A percentile compares a stretch with the other conserved stretches of the same genome.
These are phyloP conservation scores for Candida dajiaensis DNA, from an alignment of 805 yeast species.

Conservation along the genomic window DNA sequence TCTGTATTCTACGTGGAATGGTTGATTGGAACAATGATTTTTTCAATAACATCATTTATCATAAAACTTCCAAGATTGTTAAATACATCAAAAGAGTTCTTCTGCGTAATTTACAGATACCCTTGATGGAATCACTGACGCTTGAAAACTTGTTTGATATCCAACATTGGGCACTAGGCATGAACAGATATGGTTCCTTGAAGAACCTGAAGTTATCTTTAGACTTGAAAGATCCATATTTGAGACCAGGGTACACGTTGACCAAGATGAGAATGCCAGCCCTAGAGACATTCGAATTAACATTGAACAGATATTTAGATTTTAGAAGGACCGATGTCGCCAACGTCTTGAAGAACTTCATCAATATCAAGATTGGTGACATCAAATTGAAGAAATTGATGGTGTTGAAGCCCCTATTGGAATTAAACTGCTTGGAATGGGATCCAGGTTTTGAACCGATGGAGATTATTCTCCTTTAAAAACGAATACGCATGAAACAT, in stretches of 20 bases:
- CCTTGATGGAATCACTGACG: background rate
- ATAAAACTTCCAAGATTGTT: background rate
- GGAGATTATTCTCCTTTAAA: background rate
- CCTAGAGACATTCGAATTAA: background rate
- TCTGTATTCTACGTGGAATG: background rate
- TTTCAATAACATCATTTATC: background rate
- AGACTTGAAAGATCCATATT: background rate
- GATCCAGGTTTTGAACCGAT: background rate
- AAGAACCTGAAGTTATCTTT: background rate
- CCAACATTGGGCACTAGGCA: background rate
- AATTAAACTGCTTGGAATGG: background rate
- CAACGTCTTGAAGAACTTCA: background rate
- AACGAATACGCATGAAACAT: background rate
- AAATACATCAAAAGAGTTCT: background rate
- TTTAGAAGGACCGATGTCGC: background rate
- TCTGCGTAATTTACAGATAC: background rate
- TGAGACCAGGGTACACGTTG: background rate
- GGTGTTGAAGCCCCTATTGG: background rate
- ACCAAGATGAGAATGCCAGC: background rate
- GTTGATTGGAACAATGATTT: background rate
- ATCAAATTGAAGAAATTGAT: background rate
- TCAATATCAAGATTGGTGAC: background rate
- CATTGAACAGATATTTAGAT: background rate
- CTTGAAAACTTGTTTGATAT: slow-evolving; percentile 1
- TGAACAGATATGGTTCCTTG: background rate